Base-by-base conservation (phyloP, 257 asterid species). In the Thymus mandschuricus region DNA sequence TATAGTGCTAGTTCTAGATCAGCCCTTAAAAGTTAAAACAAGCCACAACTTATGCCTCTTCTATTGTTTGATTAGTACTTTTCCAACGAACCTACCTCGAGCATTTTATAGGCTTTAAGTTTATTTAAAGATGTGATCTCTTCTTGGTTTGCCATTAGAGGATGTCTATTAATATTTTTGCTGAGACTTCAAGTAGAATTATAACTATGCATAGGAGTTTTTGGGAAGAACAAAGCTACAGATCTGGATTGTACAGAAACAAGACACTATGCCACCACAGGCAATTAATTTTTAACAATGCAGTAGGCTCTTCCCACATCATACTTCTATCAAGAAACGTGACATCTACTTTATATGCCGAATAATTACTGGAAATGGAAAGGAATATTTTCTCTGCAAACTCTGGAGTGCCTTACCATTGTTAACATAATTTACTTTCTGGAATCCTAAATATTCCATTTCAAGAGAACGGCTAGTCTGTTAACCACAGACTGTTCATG, bases 301-400 rank as follows among this genome's bases (percentile, higher is more conserved):
- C 73, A 68, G 21, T 54, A 68, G 41, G 45, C 62, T 67, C 38
- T 52, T 67, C 10, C 58, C 51, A 38, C 59, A 67, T 52, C 50
- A 62, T 49, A 15, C 43, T 45, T 31, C 2, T 3, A 10, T 48
- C 29, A 10, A 38, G 45, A 38, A 65, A 48, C 57, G 27, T 27
- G 13, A 13, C 45, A 6, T 33, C 11, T 59, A 70, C 59, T 44
- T 57, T 51, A 43, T 41, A 68, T 52, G 38, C 34, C 55, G 15
- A 68, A 34, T 68, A 27, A 51, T 51, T 27, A 27, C 13, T 13
- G 30, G 58, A 48, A 45, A 46, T 30, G 44, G n/a, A 68, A 69
- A 21, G 10, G 52, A 57, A 34, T 59, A 45, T 10, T 33, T 45
- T 45, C 30, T 70, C 50, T 34, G 59, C 60, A 27, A 45, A 59